Conservation (phyloP, 768 basidiomycete species). For the Rhizopogon roseolus region DNA sequence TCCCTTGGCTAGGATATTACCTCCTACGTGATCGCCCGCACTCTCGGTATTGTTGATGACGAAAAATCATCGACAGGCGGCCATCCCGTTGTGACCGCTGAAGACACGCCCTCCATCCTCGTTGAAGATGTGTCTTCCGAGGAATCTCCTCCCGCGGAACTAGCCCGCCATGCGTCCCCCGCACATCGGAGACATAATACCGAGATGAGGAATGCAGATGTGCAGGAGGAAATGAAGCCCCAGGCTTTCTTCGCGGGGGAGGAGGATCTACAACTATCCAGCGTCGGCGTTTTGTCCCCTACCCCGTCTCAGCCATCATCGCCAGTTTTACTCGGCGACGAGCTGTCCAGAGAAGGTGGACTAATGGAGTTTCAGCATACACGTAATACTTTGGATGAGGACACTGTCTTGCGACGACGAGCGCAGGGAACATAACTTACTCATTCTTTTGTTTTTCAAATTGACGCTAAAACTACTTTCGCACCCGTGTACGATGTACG, state of each 20-base stretch:
- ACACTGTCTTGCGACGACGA: constrained; percentile 17
- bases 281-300: constrained; percentile 72
- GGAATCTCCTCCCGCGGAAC: constrained; percentile 11
- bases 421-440: no score
- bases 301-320: constrained; percentile 63
- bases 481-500: constrained; percentile 7
- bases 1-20: constrained; percentile 56
- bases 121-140: constrained; percentile 10
- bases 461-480: constrained; percentile 7
- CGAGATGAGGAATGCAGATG: background rate
- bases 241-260: constrained; percentile 50
- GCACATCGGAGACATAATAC: background rate
- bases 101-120: constrained; percentile 1
- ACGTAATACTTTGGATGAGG: constrained; percentile 8
- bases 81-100: constrained; percentile 21
- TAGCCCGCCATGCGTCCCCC: background rate
- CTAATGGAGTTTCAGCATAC: constrained; percentile 10
- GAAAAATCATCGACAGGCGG: constrained; percentile 73
- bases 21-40: constrained; percentile 80
- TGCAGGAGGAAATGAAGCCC: constrained; percentile 17
- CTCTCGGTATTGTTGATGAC: constrained; percentile 71
- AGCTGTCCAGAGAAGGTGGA: constrained; percentile 14
- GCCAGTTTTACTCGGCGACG: constrained; percentile 44
- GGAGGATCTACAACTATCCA: constrained; percentile 50
- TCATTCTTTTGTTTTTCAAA: no score